Conservation (phyloP, 257 asterid species). For the Gynochthodes officinalis region DNA sequence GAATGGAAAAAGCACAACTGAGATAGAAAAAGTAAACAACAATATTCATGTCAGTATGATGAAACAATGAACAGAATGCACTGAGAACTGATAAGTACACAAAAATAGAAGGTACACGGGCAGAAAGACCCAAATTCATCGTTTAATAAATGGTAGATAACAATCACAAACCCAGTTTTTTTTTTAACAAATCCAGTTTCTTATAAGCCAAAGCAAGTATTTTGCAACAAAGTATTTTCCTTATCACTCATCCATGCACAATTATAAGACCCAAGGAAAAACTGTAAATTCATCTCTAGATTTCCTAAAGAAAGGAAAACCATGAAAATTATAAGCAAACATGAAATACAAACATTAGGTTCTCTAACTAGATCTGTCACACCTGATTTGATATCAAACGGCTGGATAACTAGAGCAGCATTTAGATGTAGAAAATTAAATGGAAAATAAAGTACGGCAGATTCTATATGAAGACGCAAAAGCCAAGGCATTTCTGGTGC, state of each 20-base stretch:
- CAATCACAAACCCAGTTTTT: not conserved
- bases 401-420: not conserved
- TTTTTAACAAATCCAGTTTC: not conserved
- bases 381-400: not conserved
- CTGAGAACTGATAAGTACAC: not conserved
- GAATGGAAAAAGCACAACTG: not conserved
- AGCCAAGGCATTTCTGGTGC: slow-evolving; percentile 6
- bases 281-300: not conserved
- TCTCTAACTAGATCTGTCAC: no score
- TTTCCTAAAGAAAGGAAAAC: not conserved
- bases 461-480: not conserved
- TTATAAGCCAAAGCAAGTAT: not conserved
- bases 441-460: not conserved
- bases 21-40: no score
- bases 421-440: not conserved
- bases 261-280: not conserved
- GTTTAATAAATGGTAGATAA: not conserved
- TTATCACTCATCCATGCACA: not conserved
- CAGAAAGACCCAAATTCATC: not conserved
- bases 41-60: no score
- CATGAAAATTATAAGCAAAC: not conserved
- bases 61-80: no score
- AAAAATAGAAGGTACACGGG: not conserved
- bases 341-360: not conserved
- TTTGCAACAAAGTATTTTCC: not conserved